Evolutionary conservation across 2,329 filamentous ascomycete genomes (phyloP), one percentile per base, ranked within the genome.

Genomic region (Capronia coronata): DNA sequence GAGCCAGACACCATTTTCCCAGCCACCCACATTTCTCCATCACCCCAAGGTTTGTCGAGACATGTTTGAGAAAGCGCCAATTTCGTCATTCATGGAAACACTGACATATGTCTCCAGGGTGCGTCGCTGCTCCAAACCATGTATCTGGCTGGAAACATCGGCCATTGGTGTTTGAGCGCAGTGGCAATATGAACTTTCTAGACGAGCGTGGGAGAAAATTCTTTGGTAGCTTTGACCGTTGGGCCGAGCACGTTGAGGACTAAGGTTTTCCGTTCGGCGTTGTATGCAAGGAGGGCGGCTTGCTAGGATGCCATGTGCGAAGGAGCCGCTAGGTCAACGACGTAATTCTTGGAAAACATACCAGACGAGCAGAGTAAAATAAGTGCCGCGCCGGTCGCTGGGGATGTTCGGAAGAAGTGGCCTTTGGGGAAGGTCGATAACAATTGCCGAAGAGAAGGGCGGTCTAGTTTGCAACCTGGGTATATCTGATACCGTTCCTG

Each of bases 401-500:
- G 29, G 29, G 29, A 32, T n/a, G 6, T 8, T 32, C 29, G 7
- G 29, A 32, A 32, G 6, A 37, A 5, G 18, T 5, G 34, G 3
- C n/a, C n/a, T 18, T 18, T 37, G 5, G 11, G 34, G 34, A 18
- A 37, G 3, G 34, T 37, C 14, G 34, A 18, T 37, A 6, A 19
- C 7, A 4, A 37, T 6, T 19, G 14, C 34, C 18, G 34, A 8
- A 37, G 34, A 25, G n/a, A 32, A 32, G 3, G 11, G 29, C 11
- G 29, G 29, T 32, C 29, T n/a, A 32, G 29, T n/a, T n/a, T 4
- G n/a, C n/a, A 5, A 14, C 22, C 30, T 34, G 25, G 27, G 49
- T 56, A 56, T 45, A 49, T 51, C 46, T 56, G 54, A 56, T 50
- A 56, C 54, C 54, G 54, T 56, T 56, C 54, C 54, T 56, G 54